phyloP scores from a whole-genome alignment of 805 yeast species.

The Myxozyma mucilagina region DNA sequence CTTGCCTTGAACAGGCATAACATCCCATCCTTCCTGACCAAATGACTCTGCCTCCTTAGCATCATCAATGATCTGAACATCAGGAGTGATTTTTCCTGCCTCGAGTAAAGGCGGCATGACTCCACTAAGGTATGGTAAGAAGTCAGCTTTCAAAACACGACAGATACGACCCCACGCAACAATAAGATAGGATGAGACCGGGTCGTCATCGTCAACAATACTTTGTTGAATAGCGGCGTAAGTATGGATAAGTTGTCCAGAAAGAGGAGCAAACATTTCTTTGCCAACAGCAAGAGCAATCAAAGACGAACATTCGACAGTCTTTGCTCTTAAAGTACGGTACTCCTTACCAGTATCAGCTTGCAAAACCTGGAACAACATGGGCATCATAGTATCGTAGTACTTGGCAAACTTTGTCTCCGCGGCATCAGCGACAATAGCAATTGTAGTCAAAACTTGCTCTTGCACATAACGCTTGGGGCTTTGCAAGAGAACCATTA shows the following conservation, averaged over 20 bases:
- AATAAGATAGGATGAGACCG: constrained; percentile 80
- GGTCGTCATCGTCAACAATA: constrained; percentile 68
- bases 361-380: constrained; percentile 69
- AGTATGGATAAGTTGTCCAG: constrained; percentile 68
- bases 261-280: constrained; percentile 77
- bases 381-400: constrained; percentile 92
- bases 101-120: constrained; percentile 87
- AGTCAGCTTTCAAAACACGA: constrained; percentile 78
- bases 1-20: constrained; percentile 84
- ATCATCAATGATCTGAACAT: constrained; percentile 79
- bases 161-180: constrained; percentile 97
- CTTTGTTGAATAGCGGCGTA: constrained; percentile 69
- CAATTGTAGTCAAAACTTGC: constrained; percentile 94
- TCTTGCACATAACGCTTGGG: constrained; percentile 94
- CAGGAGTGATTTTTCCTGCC: constrained; percentile 88
- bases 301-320: constrained; percentile 92
- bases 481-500: constrained; percentile 73
- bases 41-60: constrained; percentile 83
- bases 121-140: constrained; percentile 75
- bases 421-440: constrained; percentile 96
- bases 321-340: constrained; percentile 81
- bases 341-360: constrained; percentile 78
- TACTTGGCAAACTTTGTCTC: constrained; percentile 84
- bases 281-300: constrained; percentile 94
- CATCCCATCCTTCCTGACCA: constrained; percentile 90